These are phyloP conservation scores for Gnaphalium uliginosum DNA, from an alignment of 129 eudicot genomes.

Conservation along the genomic window DNA sequence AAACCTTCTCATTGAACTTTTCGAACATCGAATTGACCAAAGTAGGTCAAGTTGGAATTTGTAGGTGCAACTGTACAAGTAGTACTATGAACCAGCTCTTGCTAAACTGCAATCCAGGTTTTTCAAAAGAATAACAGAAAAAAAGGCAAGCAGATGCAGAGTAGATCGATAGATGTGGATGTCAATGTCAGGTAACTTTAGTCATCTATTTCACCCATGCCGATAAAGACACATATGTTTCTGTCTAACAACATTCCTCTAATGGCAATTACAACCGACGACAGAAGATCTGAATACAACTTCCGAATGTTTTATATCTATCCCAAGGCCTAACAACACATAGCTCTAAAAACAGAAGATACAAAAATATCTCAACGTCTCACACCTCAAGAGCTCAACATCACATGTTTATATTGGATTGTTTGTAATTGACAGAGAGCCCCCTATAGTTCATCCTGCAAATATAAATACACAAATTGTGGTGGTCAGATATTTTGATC, in stretches of 20 bases:
- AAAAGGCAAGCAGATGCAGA: background rate
- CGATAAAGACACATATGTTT: background rate
- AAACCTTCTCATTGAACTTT: too few species aligned
- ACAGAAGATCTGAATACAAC: slow-evolving; percentile 7
- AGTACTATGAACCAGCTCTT: too few species aligned
- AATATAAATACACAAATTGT: background rate
- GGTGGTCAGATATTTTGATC: background rate
- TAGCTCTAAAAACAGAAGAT: background rate
- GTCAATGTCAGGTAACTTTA: background rate
- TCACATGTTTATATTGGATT: background rate
- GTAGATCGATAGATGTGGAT: too few species aligned
- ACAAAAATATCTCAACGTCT: slow-evolving; percentile 19
- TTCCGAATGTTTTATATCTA: slow-evolving; percentile 19
- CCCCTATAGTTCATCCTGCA: slow-evolving; percentile 71
- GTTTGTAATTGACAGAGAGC: slow-evolving; percentile 7
- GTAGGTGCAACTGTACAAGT: too few species aligned
- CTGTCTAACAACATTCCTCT: background rate
- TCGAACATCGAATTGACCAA: too few species aligned
- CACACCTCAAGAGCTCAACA: background rate
- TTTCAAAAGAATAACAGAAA: background rate
- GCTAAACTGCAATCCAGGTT: background rate
- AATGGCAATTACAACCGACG: background rate
- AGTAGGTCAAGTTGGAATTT: too few species aligned
- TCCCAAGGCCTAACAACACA: slow-evolving; percentile 5
- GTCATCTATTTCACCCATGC: background rate